Evolutionary conservation across 768 basidiomycete species (phyloP).

Genomic region (Tricholoma matsutake): DNA sequence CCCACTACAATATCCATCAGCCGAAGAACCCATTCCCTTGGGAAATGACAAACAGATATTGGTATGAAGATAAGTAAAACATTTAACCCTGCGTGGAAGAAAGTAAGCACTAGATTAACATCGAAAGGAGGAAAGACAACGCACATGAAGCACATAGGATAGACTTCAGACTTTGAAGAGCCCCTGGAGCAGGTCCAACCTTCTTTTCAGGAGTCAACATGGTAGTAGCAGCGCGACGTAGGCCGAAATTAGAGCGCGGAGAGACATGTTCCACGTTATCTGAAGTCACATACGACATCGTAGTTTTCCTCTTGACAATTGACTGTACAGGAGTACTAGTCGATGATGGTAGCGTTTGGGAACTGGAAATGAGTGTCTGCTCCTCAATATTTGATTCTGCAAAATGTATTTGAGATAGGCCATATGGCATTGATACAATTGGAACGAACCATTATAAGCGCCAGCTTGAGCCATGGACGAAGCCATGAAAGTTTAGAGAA

Average conservation of each 20-base stretch:
- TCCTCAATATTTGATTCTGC: neutral
- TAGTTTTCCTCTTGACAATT: neutral
- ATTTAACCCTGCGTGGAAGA: constrained; percentile 53
- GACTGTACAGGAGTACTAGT: neutral
- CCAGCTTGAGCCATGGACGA: neutral
- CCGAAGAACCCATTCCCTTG: neutral
- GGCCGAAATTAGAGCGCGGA: neutral
- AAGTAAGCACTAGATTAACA: neutral
- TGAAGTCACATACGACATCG: neutral
- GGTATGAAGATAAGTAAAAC: constrained; percentile 71
- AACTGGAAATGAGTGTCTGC: neutral
- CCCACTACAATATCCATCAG: constrained; percentile 52
- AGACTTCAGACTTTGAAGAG: constrained; percentile 45
- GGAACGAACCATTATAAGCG: neutral
- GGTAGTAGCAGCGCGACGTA: constrained; percentile 16
- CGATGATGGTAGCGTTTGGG: neutral
- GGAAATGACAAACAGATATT: constrained; percentile 46
- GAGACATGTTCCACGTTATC: neutral
- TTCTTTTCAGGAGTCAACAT: constrained; percentile 37
- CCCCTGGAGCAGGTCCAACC: constrained; percentile 43
- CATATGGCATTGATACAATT: neutral
- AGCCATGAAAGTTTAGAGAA: neutral
- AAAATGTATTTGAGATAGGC: neutral
- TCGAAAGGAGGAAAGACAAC: constrained; percentile 11
- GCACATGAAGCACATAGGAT: constrained; percentile 59